phyloP scores from a whole-genome alignment of 768 basidiomycete species.

The Leccinum subgranulosum region DNA sequence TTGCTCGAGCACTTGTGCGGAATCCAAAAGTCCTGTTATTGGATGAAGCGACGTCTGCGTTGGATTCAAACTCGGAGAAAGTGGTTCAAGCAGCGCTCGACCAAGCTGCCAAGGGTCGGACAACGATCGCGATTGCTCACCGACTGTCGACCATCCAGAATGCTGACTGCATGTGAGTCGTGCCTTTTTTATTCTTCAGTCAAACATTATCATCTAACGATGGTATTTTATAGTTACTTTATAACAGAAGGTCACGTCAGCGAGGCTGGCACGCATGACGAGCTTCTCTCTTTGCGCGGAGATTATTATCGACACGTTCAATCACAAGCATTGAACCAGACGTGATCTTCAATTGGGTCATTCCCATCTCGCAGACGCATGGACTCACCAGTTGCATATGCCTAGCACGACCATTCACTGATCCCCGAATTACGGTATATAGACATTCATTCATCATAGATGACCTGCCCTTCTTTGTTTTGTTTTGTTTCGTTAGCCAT shows the following conservation, averaged over 20 bases:
- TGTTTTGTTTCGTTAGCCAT: no score
- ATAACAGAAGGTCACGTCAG: conserved; percentile 83
- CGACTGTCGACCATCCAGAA: conserved; percentile 91
- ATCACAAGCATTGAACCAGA: conserved; percentile 66
- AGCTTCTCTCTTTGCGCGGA: conserved; percentile 61
- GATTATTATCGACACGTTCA: conserved; percentile 86
- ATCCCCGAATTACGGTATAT: no score
- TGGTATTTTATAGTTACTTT: conserved; percentile 59
- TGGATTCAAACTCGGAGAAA: conserved; percentile 90
- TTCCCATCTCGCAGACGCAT: no score
- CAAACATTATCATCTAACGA: neutral
- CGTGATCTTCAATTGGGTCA: neutral
- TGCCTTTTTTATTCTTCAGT: neutral
- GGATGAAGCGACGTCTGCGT: conserved; percentile 88
- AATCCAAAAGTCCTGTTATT: conserved; percentile 87
- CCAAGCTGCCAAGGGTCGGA: conserved; percentile 86
- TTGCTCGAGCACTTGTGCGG: conserved; percentile 88
- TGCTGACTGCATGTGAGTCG: conserved; percentile 77
- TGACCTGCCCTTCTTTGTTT: no score
- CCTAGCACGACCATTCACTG: no score
- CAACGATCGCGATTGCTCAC: conserved; percentile 95
- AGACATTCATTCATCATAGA: no score
- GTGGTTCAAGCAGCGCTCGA: conserved; percentile 95
- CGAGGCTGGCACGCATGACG: conserved; percentile 87
- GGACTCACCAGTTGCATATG: no score